Evolutionary conservation across 2,329 filamentous ascomycete genomes (phyloP), one percentile per base, ranked within the genome.

Genomic region (Xylariales sp.): DNA sequence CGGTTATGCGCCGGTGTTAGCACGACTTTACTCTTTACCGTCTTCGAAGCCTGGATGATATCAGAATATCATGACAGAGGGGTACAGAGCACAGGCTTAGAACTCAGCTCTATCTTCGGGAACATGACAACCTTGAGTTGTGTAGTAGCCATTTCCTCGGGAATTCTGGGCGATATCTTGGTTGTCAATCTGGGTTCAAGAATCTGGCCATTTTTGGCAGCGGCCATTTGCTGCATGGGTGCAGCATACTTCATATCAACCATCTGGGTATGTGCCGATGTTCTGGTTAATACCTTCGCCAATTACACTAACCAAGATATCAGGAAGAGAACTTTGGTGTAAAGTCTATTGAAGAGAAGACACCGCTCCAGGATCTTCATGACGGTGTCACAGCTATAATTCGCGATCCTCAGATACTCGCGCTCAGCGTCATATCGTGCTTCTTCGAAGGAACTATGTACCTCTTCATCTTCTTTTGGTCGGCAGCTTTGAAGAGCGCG

Each of bases 381-480:
- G 25, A 19, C 6, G 34, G 34, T 11, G 24, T 29, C 5, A 15
- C 29, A 15, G 33, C 33, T 11, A 35, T 35, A 16, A 21, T 35
- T 12, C 33, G 33, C 10, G 33, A 35, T n/a, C 18, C 33, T 12
- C 24, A 35, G 33, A 35, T 35, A 20, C 12, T 37, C 5, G 29
- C 34, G 12, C 24, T 37, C 16, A 29, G 24, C 34, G 21, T 29
- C 24, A 37, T 25, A 15, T 29, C 34, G 8, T 37, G 34, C 16
- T 29, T 77, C 52, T 79, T 81, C 48, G 78, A 82, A 56, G 75
- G 75, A 14, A 67, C 73, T 21, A 76, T 81, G 65, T 81, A 80
- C 50, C 63, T 81, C 7, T 80, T 80, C 49, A 72, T 81, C 40
- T 81, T 79, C 55, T 80, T 78, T 60, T 81, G 76, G 71, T 73